These are phyloP conservation scores for Tulasnella sp. DNA, from an alignment of 768 basidiomycete genomes.

Conservation along the genomic window DNA sequence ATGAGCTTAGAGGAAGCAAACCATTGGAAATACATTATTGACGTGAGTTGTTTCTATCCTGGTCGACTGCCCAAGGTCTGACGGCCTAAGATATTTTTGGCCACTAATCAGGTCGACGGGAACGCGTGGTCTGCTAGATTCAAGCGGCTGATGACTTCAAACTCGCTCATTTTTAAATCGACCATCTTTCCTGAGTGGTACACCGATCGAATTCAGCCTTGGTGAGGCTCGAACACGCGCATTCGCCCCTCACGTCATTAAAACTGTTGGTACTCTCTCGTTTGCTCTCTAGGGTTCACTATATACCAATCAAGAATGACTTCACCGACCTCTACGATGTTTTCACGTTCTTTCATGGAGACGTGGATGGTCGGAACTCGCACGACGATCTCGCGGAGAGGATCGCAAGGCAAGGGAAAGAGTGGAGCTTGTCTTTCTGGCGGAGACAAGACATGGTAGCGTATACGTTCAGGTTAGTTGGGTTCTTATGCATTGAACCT, in stretches of 20 bases:
- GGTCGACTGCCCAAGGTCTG: background rate
- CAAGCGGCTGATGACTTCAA: conserved; percentile 32
- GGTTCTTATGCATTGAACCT: background rate
- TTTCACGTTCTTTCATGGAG: conserved; percentile 64
- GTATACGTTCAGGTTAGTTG: conserved; percentile 46
- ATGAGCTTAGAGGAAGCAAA: conserved; percentile 26
- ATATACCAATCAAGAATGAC: conserved; percentile 57
- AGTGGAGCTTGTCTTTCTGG: conserved; percentile 55
- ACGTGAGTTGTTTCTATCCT: conserved; percentile 26
- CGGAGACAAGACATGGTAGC: conserved; percentile 52
- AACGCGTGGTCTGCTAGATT: conserved; percentile 34
- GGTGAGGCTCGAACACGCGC: background rate
- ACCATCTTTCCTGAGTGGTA: conserved; percentile 56
- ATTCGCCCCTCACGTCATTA: background rate
- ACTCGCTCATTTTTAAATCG: conserved; percentile 30
- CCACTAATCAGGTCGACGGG: conserved; percentile 25
- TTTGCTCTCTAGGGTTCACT: conserved; percentile 63
- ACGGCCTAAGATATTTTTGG: background rate
- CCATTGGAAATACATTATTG: conserved; percentile 31
- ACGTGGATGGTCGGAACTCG: conserved; percentile 43
- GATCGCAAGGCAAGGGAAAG: conserved; percentile 49
- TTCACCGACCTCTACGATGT: conserved; percentile 62
- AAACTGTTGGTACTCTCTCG: conserved; percentile 26
- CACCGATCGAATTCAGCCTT: conserved; percentile 18
- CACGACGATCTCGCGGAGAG: conserved; percentile 53